Conservation (phyloP, 2,329 filamentous ascomycete genomes). For the Alternaria brassicicola region DNA sequence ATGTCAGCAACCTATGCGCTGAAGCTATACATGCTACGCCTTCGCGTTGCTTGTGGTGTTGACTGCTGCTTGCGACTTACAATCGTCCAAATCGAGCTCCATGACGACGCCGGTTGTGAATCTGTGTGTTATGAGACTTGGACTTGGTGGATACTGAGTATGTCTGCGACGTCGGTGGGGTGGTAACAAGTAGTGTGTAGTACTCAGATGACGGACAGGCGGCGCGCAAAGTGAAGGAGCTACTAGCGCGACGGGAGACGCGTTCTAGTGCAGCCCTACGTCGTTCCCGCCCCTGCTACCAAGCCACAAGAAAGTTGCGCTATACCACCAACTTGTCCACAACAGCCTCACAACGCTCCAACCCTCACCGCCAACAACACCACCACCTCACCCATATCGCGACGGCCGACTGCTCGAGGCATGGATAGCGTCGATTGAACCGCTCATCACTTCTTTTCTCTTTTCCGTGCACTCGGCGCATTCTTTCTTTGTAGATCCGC, state of each 20-base stretch:
- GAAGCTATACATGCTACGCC: not conserved
- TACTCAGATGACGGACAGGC: not conserved
- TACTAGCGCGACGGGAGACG: slow-evolving; percentile 30
- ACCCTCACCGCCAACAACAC: slow-evolving; percentile 9
- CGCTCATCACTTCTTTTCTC: slow-evolving; percentile 11
- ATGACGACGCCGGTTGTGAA: slow-evolving; percentile 16
- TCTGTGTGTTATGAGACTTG: not conserved
- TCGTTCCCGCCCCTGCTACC: slow-evolving; percentile 14
- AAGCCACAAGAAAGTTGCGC: slow-evolving; percentile 22
- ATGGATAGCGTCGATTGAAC: slow-evolving; percentile 27
- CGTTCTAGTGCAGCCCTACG: slow-evolving; percentile 34
- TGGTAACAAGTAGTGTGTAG: not conserved
- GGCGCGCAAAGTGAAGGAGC: slow-evolving; percentile 22
- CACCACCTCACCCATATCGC: slow-evolving; percentile 1
- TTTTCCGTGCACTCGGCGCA: slow-evolving; percentile 20
- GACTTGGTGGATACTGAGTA: not conserved
- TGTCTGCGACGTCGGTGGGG: slow-evolving; percentile 2
- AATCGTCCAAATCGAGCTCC: slow-evolving; percentile 40
- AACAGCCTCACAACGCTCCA: slow-evolving; percentile 3
- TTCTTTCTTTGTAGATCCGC: slow-evolving; percentile 18
- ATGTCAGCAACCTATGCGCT: not conserved
- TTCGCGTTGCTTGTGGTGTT: not conserved
- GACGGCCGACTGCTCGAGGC: slow-evolving; percentile 11
- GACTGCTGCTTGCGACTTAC: slow-evolving; percentile 25
- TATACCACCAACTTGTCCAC: slow-evolving; percentile 4